These are phyloP conservation scores for Russula compacta DNA, from an alignment of 768 basidiomycete species.

Conservation along the genomic window DNA sequence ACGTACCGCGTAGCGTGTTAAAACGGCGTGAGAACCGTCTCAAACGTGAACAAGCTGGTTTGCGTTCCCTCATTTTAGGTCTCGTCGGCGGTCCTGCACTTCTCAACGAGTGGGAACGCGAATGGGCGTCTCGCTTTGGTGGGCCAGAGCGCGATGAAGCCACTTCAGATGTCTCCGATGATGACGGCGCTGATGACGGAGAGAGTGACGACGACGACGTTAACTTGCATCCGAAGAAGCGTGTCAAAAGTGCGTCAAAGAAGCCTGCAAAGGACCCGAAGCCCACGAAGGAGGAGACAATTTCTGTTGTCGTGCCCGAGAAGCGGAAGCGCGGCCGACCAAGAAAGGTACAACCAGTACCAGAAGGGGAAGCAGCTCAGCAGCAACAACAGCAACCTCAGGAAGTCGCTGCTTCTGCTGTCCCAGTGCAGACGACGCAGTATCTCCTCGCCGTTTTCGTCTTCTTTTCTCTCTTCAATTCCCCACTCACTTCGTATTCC, in stretches of 20 bases:
- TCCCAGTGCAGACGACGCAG: slow-evolving; percentile 30
- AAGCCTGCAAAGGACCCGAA: slow-evolving; percentile 38
- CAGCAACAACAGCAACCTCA: slow-evolving; percentile 20
- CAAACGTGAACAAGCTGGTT: slow-evolving; percentile 64
- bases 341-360: slow-evolving; percentile 53
- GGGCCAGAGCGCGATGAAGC: slow-evolving; percentile 64
- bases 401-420: slow-evolving; percentile 14
- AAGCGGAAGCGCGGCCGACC: slow-evolving; percentile 82
- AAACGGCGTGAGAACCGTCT: slow-evolving; percentile 70
- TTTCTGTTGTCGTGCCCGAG: slow-evolving; percentile 40
- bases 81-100: slow-evolving; percentile 69
- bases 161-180: slow-evolving; percentile 32
- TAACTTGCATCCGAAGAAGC: slow-evolving; percentile 54
- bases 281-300: slow-evolving; percentile 25
- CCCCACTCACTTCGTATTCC: slow-evolving; percentile 43
- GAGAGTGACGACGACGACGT: slow-evolving; percentile 32
- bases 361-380: slow-evolving; percentile 22
- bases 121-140: slow-evolving; percentile 67
- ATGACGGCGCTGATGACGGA: slow-evolving; percentile 44
- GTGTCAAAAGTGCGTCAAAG: slow-evolving; percentile 37
- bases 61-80: slow-evolving; percentile 57
- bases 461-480: slow-evolving; percentile 80
- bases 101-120: slow-evolving; percentile 64
- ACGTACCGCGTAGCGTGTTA: slow-evolving; percentile 43
- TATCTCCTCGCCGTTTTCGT: slow-evolving; percentile 79